phyloP scores from a whole-genome alignment of 768 basidiomycete genomes.

The Leccinum pellstonianum region DNA sequence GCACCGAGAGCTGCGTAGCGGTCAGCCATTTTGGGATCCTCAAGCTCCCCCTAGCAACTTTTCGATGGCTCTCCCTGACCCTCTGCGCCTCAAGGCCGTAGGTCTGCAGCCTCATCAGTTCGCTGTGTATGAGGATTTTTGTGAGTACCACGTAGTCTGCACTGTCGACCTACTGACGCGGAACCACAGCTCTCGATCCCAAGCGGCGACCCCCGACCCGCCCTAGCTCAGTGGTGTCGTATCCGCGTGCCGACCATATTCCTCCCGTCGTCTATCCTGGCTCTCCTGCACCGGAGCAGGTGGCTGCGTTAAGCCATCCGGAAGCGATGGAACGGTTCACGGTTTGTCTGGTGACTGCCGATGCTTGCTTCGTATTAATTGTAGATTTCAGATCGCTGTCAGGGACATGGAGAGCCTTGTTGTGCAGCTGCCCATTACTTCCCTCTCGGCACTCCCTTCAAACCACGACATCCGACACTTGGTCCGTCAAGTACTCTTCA shows the following conservation, averaged over 20 bases:
- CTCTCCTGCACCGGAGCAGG: slow-evolving; percentile 62
- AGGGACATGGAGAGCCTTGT: slow-evolving; percentile 81
- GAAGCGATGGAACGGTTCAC: slow-evolving; percentile 90
- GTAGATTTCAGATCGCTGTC: slow-evolving; percentile 19
- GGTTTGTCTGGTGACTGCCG: slow-evolving; percentile 39
- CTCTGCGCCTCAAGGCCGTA: slow-evolving; percentile 76
- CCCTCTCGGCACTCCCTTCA: slow-evolving; percentile 67
- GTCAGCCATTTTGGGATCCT: slow-evolving; percentile 89
- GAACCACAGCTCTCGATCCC: slow-evolving; percentile 47
- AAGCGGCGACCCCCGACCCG: slow-evolving; percentile 53
- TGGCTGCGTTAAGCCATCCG: slow-evolving; percentile 58
- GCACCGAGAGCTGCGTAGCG: slow-evolving; percentile 77
- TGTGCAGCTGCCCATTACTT: slow-evolving; percentile 67
- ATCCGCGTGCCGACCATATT: slow-evolving; percentile 47
- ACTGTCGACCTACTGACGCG: slow-evolving; percentile 14
- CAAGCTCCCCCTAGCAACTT: slow-evolving; percentile 69
- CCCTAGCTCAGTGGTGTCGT: slow-evolving; percentile 70
- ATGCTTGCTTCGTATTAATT: slow-evolving; percentile 6
- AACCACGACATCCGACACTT: slow-evolving; percentile 87
- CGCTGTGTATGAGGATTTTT: slow-evolving; percentile 95
- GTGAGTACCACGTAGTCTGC: slow-evolving; percentile 36
- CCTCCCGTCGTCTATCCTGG: slow-evolving; percentile 50
- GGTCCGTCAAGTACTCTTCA: slow-evolving; percentile 76
- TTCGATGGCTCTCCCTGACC: slow-evolving; percentile 76
- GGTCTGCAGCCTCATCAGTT: slow-evolving; percentile 83